phyloP scores from a whole-genome alignment of 2,329 filamentous ascomycete species.

The Gyromitra esculenta region DNA sequence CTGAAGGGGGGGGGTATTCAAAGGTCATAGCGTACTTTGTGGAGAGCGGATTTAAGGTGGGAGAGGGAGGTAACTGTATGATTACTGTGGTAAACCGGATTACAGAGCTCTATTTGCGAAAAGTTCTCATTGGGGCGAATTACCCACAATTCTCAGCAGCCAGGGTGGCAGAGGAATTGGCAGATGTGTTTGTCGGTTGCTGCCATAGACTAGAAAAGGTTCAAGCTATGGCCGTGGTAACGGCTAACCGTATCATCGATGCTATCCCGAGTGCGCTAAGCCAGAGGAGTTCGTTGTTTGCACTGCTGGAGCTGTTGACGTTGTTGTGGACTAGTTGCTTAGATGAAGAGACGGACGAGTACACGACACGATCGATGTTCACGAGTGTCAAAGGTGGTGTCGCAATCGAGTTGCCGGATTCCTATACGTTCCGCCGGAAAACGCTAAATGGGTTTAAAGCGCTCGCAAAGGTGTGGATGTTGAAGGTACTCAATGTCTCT shows the following conservation, averaged over 20 bases:
- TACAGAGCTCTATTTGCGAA: slow-evolving; percentile 80
- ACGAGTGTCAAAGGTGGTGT: slow-evolving; percentile 80
- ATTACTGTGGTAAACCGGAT: slow-evolving; percentile 72
- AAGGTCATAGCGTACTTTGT: slow-evolving; percentile 90
- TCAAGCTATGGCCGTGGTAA: slow-evolving; percentile 83
- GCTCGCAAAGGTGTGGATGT: slow-evolving; percentile 82
- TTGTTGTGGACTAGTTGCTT: slow-evolving; percentile 96
- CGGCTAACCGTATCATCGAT: slow-evolving; percentile 84
- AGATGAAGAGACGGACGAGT: slow-evolving; percentile 92
- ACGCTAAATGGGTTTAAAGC: slow-evolving; percentile 82
- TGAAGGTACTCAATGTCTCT: slow-evolving; percentile 80
- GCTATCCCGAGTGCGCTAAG: slow-evolving; percentile 90
- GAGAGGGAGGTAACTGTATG: slow-evolving; percentile 72
- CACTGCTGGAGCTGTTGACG: slow-evolving; percentile 87
- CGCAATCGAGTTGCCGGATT: slow-evolving; percentile 89
- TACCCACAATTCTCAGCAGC: slow-evolving; percentile 86
- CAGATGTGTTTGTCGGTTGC: slow-evolving; percentile 83
- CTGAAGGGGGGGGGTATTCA: slow-evolving; percentile 86
- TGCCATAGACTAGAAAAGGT: slow-evolving; percentile 94
- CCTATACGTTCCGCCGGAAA: slow-evolving; percentile 80
- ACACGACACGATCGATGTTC: slow-evolving; percentile 84
- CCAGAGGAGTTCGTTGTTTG: slow-evolving; percentile 88
- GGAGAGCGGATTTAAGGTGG: slow-evolving; percentile 79
- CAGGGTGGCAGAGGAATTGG: slow-evolving; percentile 88
- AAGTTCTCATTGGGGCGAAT: slow-evolving; percentile 73